Percentiles rank a stretch among this genome's conserved stretches.
Conservation (phyloP, 2,329 filamentous ascomycete genomes). For the Myriosclerotinia scirpicola region DNA sequence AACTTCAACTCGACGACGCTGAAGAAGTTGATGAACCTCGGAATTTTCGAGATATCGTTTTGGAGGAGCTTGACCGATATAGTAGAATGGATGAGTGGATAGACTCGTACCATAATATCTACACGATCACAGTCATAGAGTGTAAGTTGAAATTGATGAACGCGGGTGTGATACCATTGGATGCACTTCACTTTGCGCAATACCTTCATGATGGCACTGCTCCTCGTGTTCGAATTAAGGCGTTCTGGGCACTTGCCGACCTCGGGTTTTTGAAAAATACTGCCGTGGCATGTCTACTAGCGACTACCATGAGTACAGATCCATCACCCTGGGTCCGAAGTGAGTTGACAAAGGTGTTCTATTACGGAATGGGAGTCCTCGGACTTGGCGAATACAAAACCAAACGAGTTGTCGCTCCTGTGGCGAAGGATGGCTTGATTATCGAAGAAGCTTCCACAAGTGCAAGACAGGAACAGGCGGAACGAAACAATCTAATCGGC, state of each 20-base stretch:
- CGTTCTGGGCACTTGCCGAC: conserved; percentile 63
- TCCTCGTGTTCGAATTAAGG: conserved; percentile 64
- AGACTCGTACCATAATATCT: conserved; percentile 66
- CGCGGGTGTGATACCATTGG: conserved; percentile 56
- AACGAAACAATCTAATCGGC: conserved; percentile 50
- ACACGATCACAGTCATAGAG: conserved; percentile 61
- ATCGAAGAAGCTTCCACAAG: conserved; percentile 49
- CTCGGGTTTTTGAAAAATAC: conserved; percentile 60
- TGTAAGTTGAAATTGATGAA: conserved; percentile 65
- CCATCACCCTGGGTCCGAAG: conserved; percentile 62
- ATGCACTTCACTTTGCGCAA: conserved; percentile 58
- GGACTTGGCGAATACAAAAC: conserved; percentile 58
- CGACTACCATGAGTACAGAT: conserved; percentile 60
- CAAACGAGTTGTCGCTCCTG: conserved; percentile 31
- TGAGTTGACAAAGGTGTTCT: conserved; percentile 59
- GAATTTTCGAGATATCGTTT: conserved; percentile 44
- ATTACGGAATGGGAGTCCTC: conserved; percentile 59
- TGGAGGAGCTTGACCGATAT: conserved; percentile 67
- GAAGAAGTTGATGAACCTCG: conserved; percentile 47
- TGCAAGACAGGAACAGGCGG: conserved; percentile 49
- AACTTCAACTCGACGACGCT: conserved; percentile 44
- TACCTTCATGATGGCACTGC: conserved; percentile 65
- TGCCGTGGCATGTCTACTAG: conserved; percentile 55
- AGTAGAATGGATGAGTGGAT: conserved; percentile 69
- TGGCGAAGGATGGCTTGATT: conserved; percentile 42